phyloP scores from a whole-genome alignment of 208 protist species.

The Trypanosoma mega region DNA sequence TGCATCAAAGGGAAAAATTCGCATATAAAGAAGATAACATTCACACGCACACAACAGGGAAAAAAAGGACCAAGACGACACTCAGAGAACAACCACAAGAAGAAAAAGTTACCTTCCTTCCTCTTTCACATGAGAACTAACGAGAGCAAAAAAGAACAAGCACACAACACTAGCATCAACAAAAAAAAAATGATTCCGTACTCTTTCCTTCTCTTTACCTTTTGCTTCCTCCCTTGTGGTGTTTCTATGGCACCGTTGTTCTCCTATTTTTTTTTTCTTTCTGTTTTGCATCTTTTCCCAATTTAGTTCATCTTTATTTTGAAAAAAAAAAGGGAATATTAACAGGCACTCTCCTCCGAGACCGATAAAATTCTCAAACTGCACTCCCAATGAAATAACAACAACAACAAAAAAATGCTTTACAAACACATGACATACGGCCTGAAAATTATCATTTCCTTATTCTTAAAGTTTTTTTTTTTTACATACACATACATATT shows the following conservation, averaged over 20 bases:
- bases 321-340: not conserved
- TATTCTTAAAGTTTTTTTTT: too few relatives aligned
- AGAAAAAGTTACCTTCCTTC: conserved; percentile 14
- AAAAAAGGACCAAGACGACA: conserved; percentile 3
- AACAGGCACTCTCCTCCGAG: too few relatives aligned
- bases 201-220: not conserved
- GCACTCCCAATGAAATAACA: too few relatives aligned
- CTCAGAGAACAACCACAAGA: conserved; percentile 1
- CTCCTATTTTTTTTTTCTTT: conserved; percentile 8
- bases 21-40: not conserved
- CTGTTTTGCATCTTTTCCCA: not conserved
- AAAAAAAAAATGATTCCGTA: not conserved
- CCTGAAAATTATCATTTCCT: too few relatives aligned
- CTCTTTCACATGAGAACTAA: too few relatives aligned
- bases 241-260: not conserved
- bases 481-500: not conserved
- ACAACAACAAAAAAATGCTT: too few relatives aligned
- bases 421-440: too few relatives aligned
- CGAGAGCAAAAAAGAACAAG: not conserved
- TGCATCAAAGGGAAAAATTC: conserved; percentile 10
- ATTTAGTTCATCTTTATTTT: not conserved
- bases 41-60: not conserved
- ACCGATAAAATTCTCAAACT: too few relatives aligned
- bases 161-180: not conserved
- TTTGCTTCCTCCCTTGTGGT: not conserved